Evolutionary conservation across 1,284 basidiomycete genomes (phyloP).

Genomic region (Trametes sp.): DNA sequence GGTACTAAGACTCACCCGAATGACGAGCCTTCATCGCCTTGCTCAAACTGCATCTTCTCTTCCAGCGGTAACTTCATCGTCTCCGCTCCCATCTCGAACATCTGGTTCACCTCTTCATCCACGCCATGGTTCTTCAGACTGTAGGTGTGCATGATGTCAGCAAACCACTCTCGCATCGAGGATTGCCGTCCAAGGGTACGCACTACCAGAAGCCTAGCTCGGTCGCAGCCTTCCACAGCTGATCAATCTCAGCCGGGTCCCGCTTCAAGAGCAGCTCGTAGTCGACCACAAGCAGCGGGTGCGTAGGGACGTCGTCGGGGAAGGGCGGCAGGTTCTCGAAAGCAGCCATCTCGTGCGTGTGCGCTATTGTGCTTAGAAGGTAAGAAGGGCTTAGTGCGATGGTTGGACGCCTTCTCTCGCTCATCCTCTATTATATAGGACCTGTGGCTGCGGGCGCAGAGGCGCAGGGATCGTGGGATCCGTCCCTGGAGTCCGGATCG

Average conservation of each 20-base stretch:
- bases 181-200: constrained; percentile 41
- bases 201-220: constrained; percentile 47
- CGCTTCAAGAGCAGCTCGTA: constrained; percentile 39
- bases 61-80: constrained; percentile 46
- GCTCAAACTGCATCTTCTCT: constrained; percentile 49
- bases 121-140: constrained; percentile 48
- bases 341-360: constrained; percentile 24
- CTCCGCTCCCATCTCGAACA: constrained; percentile 48
- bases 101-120: constrained; percentile 42
- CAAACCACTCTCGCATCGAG: neutral
- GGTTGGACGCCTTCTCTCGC: neutral
- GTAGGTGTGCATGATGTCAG: neutral
- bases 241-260: constrained; percentile 39
- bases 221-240: constrained; percentile 44
- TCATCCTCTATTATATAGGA: neutral
- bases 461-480: constrained; percentile 4
- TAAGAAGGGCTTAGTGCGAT: neutral
- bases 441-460: neutral
- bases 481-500: neutral
- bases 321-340: constrained; percentile 40
- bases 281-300: constrained; percentile 47
- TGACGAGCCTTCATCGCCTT: constrained; percentile 45
- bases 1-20: constrained; percentile 38
- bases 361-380: neutral
- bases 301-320: constrained; percentile 44